phyloP scores from a whole-genome alignment of 2,329 filamentous ascomycete species.

The Chrysoporthe deuterocubensis region DNA sequence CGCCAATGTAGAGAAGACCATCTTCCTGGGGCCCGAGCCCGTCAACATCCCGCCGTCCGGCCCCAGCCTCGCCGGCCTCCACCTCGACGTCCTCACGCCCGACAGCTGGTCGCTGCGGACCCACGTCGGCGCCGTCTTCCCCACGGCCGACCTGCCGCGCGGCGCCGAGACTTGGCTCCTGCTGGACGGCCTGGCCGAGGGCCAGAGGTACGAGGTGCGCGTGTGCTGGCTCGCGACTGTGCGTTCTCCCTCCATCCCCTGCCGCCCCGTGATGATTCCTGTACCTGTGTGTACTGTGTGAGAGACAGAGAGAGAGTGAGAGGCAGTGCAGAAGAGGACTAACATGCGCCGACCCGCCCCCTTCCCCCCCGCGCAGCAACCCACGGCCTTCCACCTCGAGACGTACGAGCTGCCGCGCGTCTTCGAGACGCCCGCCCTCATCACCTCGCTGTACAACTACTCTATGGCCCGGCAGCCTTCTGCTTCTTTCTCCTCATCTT shows the following conservation, averaged over 20 bases:
- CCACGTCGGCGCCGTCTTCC: slow-evolving; percentile 70
- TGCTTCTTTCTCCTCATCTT: slow-evolving; percentile 24
- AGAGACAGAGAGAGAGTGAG: not conserved
- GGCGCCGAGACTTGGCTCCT: slow-evolving; percentile 79
- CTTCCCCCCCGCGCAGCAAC: slow-evolving; percentile 65
- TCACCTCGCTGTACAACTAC: slow-evolving; percentile 67
- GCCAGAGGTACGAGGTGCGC: slow-evolving; percentile 85
- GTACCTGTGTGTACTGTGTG: too few species aligned
- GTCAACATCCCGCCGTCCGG: slow-evolving; percentile 59
- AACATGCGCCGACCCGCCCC: slow-evolving; percentile 13
- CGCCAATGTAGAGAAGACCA: slow-evolving; percentile 89
- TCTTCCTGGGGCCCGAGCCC: slow-evolving; percentile 75
- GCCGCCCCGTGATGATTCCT: too few species aligned
- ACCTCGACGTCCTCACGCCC: slow-evolving; percentile 68
- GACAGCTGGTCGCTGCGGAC: slow-evolving; percentile 61
- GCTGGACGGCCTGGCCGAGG: slow-evolving; percentile 69
- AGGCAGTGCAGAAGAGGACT: not conserved
- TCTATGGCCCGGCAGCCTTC: slow-evolving; percentile 53
- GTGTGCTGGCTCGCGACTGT: slow-evolving; percentile 94
- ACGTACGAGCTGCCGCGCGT: slow-evolving; percentile 65
- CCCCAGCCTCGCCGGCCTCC: slow-evolving; percentile 62
- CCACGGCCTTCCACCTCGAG: slow-evolving; percentile 75
- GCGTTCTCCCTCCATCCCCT: slow-evolving; percentile 44
- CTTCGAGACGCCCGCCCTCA: slow-evolving; percentile 64
- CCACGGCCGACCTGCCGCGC: slow-evolving; percentile 52